A percentile compares a stretch with the other conserved stretches of the same genome.
These are phyloP conservation scores for Myxozyma neglecta DNA, from an alignment of 805 yeast genomes.

Conservation along the genomic window DNA sequence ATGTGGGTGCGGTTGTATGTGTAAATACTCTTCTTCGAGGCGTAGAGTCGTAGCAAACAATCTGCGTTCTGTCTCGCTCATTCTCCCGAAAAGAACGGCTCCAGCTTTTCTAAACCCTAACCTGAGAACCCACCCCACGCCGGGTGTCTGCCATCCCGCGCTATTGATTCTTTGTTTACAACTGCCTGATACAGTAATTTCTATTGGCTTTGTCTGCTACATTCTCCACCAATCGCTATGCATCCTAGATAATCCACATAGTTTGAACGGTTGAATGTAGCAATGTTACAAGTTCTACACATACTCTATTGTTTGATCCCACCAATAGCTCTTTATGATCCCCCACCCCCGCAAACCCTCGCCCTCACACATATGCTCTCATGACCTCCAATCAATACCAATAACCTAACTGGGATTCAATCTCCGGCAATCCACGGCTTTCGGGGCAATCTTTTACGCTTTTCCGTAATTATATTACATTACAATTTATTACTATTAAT, in stretches of 20 bases:
- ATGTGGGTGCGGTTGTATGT: too few relatives aligned
- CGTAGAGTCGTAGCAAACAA: too few relatives aligned
- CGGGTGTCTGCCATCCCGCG: conserved; percentile 18
- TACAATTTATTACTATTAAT: not conserved
- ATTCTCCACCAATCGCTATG: too few relatives aligned
- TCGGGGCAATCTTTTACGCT: not conserved
- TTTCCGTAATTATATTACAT: not conserved
- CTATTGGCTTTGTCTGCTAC: not conserved
- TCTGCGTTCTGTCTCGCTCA: too few relatives aligned
- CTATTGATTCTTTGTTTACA: not conserved
- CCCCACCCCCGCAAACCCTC: conserved; percentile 16
- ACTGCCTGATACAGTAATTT: not conserved
- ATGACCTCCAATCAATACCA: too few relatives aligned
- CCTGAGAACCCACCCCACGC: not conserved
- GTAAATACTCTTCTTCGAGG: too few relatives aligned
- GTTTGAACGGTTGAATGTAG: not conserved
- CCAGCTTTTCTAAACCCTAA: not conserved
- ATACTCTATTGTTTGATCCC: not conserved
- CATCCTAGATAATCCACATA: too few relatives aligned
- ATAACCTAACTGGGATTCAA: too few relatives aligned
- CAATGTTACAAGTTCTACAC: not conserved
- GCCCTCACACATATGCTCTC: not conserved
- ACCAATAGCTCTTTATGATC: not conserved
- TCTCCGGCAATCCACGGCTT: too few relatives aligned
- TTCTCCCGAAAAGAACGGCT: not conserved